Evolutionary conservation across 129 eudicot species (phyloP).

Genomic region (Helianthus annuus): DNA sequence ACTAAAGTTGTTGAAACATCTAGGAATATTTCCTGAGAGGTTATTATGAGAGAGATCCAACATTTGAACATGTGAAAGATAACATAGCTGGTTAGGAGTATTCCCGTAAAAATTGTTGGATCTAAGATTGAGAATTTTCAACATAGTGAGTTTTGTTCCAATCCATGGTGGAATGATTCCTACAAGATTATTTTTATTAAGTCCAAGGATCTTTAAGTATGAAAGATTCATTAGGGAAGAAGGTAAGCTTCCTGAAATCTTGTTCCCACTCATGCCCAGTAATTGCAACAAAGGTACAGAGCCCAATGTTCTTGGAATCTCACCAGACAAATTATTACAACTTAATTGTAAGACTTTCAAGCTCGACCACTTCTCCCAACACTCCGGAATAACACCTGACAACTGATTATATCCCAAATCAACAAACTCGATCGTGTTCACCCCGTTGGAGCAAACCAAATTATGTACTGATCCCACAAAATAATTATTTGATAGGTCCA

Average conservation of each 20-base stretch:
- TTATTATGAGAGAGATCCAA: background rate
- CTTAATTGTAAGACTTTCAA: background rate
- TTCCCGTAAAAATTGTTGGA: background rate
- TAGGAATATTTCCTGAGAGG: background rate
- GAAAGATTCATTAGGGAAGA: background rate
- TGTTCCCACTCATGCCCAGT: background rate
- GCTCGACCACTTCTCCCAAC: slow-evolving; percentile 17
- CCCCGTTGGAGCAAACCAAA: slow-evolving; percentile 26
- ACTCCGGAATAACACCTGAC: slow-evolving; percentile 35
- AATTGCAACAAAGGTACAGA: background rate
- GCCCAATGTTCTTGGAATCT: background rate
- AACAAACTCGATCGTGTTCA: background rate
- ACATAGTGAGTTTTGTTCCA: background rate
- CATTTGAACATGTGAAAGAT: background rate
- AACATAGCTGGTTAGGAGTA: background rate
- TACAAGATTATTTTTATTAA: background rate
- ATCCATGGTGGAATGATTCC: background rate
- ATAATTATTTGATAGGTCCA: background rate
- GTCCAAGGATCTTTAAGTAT: background rate
- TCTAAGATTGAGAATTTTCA: background rate
- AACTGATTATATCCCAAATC: slow-evolving; percentile 24
- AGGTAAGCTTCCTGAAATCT: background rate
- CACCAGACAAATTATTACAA: background rate
- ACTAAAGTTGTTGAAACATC: background rate
- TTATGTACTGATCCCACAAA: slow-evolving; percentile 3